Evolutionary conservation across 345 rosid species (phyloP).

Genomic region (Boechera divaricarpa): DNA sequence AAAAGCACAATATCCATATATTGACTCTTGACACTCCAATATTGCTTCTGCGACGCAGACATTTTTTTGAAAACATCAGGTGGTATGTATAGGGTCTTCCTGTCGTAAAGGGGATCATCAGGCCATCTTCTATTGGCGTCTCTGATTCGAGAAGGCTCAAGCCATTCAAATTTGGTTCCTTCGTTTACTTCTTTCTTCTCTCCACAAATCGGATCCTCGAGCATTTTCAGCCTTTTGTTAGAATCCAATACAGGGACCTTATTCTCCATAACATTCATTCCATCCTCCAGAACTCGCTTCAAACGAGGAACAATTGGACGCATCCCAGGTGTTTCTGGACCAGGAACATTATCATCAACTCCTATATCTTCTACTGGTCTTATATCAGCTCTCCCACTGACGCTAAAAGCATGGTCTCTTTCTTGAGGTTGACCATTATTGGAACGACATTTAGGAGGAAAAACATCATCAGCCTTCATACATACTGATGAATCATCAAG

Average conservation of each 20-base stretch:
- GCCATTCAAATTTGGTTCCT: slow-evolving; percentile 89
- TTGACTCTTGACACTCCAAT: slow-evolving; percentile 82
- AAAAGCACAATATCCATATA: slow-evolving; percentile 91
- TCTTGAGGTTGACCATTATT: slow-evolving; percentile 41
- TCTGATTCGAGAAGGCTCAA: slow-evolving; percentile 69
- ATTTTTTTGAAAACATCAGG: slow-evolving; percentile 72
- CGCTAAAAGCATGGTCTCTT: slow-evolving; percentile 40
- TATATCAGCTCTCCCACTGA: slow-evolving; percentile 32
- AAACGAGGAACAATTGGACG: slow-evolving; percentile 59
- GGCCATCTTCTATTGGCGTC: slow-evolving; percentile 85
- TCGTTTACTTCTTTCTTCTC: slow-evolving; percentile 55
- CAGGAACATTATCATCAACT: slow-evolving; percentile 51
- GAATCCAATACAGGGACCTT: slow-evolving; percentile 47
- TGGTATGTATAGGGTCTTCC: slow-evolving; percentile 78
- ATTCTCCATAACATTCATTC: slow-evolving; percentile 43
- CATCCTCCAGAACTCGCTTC: slow-evolving; percentile 71
- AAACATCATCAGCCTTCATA: slow-evolving; percentile 33
- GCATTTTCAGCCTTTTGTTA: slow-evolving; percentile 63
- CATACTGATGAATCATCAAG: slow-evolving; percentile 38
- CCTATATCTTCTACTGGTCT: slow-evolving; percentile 35
- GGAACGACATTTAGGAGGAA: slow-evolving; percentile 30
- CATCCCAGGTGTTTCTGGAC: slow-evolving; percentile 83
- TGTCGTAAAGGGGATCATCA: slow-evolving; percentile 76
- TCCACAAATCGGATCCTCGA: slow-evolving; percentile 47
- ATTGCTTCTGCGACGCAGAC: slow-evolving; percentile 94